Percentiles rank a stretch among this genome's conserved stretches.
Evolutionary conservation across 2,329 filamentous ascomycete species (phyloP).

Genomic region (Aspergillus amoenus): DNA sequence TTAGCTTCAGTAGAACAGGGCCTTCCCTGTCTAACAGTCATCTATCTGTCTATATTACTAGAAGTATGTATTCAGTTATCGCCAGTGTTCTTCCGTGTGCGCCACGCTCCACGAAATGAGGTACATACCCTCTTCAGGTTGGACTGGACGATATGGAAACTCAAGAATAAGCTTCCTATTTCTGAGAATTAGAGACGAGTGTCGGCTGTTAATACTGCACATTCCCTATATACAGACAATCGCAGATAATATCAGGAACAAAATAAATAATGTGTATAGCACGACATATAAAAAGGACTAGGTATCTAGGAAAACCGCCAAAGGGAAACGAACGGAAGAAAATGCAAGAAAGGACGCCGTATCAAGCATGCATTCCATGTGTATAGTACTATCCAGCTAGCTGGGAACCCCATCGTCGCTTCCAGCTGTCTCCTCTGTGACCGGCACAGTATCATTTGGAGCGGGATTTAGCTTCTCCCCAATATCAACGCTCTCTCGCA

Average conservation of each 20-base stretch:
- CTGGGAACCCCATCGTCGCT: neutral
- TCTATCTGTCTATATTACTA: no score
- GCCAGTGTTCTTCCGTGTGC: no score
- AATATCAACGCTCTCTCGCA: conserved; percentile 66
- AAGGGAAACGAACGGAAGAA: neutral
- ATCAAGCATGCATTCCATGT: neutral
- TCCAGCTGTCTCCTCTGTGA: conserved; percentile 16
- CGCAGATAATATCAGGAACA: neutral
- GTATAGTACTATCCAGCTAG: neutral
- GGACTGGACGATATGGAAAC: no score
- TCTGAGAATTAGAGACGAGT: neutral
- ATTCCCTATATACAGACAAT: neutral
- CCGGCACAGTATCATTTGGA: conserved; percentile 53
- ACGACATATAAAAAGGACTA: neutral
- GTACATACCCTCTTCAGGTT: no score
- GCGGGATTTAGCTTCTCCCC: conserved; percentile 69
- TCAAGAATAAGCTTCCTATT: neutral
- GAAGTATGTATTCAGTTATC: no score
- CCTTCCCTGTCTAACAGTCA: no score
- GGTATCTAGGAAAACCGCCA: neutral
- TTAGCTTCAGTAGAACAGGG: neutral
- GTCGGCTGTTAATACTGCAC: neutral
- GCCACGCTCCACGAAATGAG: no score
- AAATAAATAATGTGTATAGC: neutral
- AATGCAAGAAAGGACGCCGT: neutral